A percentile compares a stretch with the other conserved stretches of the same genome.
phyloP scores from a whole-genome alignment of 345 rosid genomes.

The Eucalyptus curtisii region DNA sequence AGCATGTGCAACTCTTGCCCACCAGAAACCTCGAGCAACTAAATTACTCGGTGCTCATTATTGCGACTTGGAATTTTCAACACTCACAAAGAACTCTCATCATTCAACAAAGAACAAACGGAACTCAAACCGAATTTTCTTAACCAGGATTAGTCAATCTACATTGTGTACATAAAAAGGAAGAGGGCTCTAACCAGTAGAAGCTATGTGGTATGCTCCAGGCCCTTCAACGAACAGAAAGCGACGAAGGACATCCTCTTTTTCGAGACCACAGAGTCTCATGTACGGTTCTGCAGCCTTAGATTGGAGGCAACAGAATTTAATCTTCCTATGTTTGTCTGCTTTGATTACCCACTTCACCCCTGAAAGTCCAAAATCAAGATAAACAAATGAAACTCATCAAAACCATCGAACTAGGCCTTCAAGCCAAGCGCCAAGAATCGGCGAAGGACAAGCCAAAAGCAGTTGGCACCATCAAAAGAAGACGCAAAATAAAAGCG shows the following conservation, averaged over 20 bases:
- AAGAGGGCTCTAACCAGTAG: slow-evolving; percentile 46
- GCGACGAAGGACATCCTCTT: slow-evolving; percentile 61
- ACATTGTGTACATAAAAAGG: neutral
- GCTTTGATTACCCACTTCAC: slow-evolving; percentile 85
- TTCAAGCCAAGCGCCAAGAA: neutral
- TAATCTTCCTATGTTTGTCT: slow-evolving; percentile 76
- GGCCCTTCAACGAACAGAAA: slow-evolving; percentile 85
- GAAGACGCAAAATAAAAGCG: neutral
- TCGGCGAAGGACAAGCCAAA: neutral
- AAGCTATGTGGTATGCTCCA: slow-evolving; percentile 64
- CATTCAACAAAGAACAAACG: neutral
- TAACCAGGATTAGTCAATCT: neutral
- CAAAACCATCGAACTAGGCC: neutral
- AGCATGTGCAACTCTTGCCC: neutral
- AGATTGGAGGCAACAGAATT: slow-evolving; percentile 91
- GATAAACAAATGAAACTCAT: neutral
- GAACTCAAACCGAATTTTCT: neutral
- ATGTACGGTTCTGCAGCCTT: slow-evolving; percentile 80
- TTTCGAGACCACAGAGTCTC: slow-evolving; percentile 54
- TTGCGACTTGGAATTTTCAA: neutral
- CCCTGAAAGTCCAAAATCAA: slow-evolving; percentile 24
- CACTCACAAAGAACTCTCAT: neutral
- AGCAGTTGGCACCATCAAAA: neutral
- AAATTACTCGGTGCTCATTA: neutral
- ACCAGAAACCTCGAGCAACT: neutral